Evolutionary conservation across 73 alveolate genomes (phyloP), one percentile per base, ranked within the genome.

Genomic region (Blepharisma stoltei): DNA sequence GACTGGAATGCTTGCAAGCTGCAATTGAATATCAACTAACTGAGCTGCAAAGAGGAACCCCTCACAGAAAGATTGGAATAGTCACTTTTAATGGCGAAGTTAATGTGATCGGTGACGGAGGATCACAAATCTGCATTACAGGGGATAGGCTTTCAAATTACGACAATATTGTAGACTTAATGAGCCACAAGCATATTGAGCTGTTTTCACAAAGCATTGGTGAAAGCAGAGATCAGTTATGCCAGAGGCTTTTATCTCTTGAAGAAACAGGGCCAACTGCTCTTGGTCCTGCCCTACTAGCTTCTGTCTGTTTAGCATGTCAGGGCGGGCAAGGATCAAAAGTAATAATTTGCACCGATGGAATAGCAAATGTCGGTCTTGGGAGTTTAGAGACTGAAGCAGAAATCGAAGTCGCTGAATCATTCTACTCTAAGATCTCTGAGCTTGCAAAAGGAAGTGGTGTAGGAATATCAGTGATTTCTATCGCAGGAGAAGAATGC

Each of bases 211-310:
- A 78, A 43, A 81, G 94, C 6, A 85, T 95, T 41, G 77, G 80
- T 20, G 66, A 93, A 55, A 60, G 93, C 48, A 79, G 78, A 6
- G 82, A 88, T 53, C 73, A 53, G 49, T 76, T 95, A 6, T 65
- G 78, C 37, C 77, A 78, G 20, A 81, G 67, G 54, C 69, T 91
- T 70, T 71, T 80, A 67, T 0, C 73, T 32, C 85, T 95, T 27
- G 88, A 93, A 69, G 96, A 92, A 77, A 83, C 88, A 32, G 98
- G 98, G 6, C 93, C 95, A 11, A 95, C 99, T 27, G 99, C 99
- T 47, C 75, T 95, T 48, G 99, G 98, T 7, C 98, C 99, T 8
- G 98, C 97, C 9, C 84, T 91, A 23, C 75, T 90, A 6, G 78
- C 95, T 53, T 77, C 98, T 11, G 77, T 93, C 44, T 86, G 90